Conservation (phyloP, 2,329 filamentous ascomycete species). For the Epichloe sp. region DNA sequence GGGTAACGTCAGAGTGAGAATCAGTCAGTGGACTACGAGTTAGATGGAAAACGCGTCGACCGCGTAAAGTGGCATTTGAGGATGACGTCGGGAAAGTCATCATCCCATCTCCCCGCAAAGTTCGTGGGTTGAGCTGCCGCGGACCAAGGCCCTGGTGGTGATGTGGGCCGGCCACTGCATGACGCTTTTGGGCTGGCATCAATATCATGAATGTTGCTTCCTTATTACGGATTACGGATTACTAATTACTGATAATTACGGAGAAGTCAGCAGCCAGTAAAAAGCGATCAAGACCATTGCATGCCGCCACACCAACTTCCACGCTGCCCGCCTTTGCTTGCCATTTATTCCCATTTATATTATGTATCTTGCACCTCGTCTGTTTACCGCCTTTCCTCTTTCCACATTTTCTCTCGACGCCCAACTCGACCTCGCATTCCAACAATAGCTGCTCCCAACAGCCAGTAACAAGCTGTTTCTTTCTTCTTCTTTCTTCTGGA, state of each 20-base stretch:
- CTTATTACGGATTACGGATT: no score
- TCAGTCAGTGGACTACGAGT: no score
- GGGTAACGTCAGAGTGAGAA: no score
- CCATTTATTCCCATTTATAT: background rate
- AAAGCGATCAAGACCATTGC: background rate
- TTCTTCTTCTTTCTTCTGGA: background rate
- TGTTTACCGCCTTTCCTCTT: slow-evolving; percentile 1
- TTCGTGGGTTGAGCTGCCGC: no score
- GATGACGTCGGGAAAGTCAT: no score
- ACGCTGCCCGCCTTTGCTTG: background rate
- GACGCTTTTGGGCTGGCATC: no score
- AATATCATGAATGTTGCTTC: no score
- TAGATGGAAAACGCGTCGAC: no score
- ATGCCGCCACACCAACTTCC: background rate
- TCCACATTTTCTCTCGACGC: background rate
- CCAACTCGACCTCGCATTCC: background rate
- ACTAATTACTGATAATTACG: no score
- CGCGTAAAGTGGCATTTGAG: no score
- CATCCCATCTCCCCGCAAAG: background rate
- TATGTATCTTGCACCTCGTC: background rate
- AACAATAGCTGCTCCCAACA: background rate
- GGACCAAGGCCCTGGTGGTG: background rate
- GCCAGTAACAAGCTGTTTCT: background rate
- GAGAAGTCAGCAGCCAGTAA: background rate
- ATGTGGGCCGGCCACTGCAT: background rate